Percentiles rank a stretch among this genome's conserved stretches.
phyloP scores from a whole-genome alignment of 345 rosid genomes.

The Eutrema yunnanense region DNA sequence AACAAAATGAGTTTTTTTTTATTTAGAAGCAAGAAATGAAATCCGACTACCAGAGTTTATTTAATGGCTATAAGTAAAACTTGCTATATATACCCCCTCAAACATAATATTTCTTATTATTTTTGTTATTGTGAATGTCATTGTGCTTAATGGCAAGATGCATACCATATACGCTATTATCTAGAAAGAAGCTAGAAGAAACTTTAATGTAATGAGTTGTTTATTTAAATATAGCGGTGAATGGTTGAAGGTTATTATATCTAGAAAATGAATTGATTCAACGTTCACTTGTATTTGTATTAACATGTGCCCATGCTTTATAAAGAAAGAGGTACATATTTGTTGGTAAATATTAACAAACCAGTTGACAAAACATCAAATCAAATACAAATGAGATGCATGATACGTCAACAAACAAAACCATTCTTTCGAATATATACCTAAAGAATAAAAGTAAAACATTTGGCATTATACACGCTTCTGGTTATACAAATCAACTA shows the following conservation, averaged over 20 bases:
- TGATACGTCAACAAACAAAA: not conserved
- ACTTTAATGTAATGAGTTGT: not conserved
- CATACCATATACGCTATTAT: too few species aligned
- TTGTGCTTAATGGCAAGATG: too few species aligned
- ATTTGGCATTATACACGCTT: constrained; percentile 23
- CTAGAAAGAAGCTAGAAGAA: not conserved
- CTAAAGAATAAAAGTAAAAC: not conserved
- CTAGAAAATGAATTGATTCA: not conserved
- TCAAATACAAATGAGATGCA: not conserved
- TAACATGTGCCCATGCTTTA: not conserved
- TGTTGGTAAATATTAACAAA: not conserved
- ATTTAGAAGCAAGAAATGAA: not conserved
- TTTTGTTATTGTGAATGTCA: not conserved
- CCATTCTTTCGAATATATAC: not conserved
- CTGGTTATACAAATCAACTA: not conserved
- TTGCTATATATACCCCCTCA: not conserved
- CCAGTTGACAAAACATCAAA: not conserved
- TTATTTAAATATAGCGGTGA: not conserved
- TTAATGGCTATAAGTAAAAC: not conserved
- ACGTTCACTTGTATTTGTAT: constrained; percentile 10
- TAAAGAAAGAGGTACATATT: not conserved
- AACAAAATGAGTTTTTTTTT: not conserved
- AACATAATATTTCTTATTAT: not conserved
- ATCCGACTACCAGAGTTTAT: not conserved
- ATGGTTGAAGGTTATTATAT: not conserved